Conservation (phyloP, 2,329 filamentous ascomycete genomes). For the Hymenoscyphus fraxineus region DNA sequence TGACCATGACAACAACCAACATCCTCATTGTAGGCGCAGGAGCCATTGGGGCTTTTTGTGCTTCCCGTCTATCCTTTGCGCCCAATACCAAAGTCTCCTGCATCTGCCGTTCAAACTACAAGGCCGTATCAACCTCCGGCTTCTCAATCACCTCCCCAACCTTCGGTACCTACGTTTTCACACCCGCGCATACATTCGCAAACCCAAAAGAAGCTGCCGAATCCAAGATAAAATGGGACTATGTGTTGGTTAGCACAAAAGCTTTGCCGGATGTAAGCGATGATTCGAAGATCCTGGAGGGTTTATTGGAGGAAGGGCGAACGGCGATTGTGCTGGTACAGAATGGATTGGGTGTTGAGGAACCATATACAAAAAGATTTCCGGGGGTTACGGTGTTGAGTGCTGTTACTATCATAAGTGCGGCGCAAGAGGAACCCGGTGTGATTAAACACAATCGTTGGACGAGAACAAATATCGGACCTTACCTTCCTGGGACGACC, state of each 20-base stretch:
- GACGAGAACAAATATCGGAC: constrained; percentile 68
- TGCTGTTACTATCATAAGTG: constrained; percentile 66
- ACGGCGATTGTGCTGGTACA: constrained; percentile 32
- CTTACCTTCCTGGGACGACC: constrained; percentile 52
- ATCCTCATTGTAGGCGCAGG: constrained; percentile 67
- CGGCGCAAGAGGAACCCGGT: constrained; percentile 61
- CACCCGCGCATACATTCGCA: constrained; percentile 58
- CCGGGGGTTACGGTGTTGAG: constrained; percentile 58
- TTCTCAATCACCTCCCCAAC: constrained; percentile 62
- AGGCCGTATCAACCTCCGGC: constrained; percentile 55
- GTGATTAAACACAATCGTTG: constrained; percentile 67
- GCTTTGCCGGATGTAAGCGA: constrained; percentile 33
- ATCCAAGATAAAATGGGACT: constrained; percentile 40
- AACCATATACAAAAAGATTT: constrained; percentile 60
- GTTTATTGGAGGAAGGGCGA: constrained; percentile 25
- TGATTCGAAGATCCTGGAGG: constrained; percentile 29
- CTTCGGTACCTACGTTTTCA: constrained; percentile 65
- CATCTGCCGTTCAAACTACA: constrained; percentile 71
- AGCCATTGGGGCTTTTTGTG: constrained; percentile 70
- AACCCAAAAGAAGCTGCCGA: constrained; percentile 45
- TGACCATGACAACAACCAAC: constrained; percentile 34
- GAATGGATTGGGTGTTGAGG: constrained; percentile 36
- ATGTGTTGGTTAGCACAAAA: constrained; percentile 33
- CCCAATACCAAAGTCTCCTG: constrained; percentile 56
- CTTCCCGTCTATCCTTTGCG: constrained; percentile 61